Evolutionary conservation across 768 basidiomycete genomes (phyloP).

Genomic region (Phylloporus sp.): DNA sequence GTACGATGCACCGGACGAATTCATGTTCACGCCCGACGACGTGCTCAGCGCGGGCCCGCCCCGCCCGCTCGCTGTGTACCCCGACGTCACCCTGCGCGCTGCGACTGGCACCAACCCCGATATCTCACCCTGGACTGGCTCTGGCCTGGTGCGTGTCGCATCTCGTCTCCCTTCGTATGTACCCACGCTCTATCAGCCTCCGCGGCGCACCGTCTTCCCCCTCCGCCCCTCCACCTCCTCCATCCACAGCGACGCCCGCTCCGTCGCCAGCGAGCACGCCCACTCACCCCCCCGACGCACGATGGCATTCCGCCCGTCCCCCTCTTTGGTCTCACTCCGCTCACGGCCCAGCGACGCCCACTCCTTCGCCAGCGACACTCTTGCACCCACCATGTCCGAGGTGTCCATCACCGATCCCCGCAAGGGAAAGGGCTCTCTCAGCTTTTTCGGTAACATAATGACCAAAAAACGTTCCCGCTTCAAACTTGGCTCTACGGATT

Average conservation of each 20-base stretch:
- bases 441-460: slow-evolving; percentile 36
- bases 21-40: slow-evolving; percentile 5
- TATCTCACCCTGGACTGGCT: slow-evolving; percentile 21
- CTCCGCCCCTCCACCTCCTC: slow-evolving; percentile 16
- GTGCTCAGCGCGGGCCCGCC: slow-evolving; percentile 4
- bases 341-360: slow-evolving; percentile 30
- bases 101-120: slow-evolving; percentile 5
- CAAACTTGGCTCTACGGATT: slow-evolving; percentile 37
- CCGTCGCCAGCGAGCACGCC: slow-evolving; percentile 26
- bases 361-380: slow-evolving; percentile 25
- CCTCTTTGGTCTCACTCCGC: slow-evolving; percentile 29
- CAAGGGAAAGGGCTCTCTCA: slow-evolving; percentile 48
- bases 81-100: slow-evolving; percentile 6
- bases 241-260: slow-evolving; percentile 31
- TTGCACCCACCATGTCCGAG: slow-evolving; percentile 31
- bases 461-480: slow-evolving; percentile 40
- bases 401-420: slow-evolving; percentile 36
- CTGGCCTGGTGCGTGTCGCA: slow-evolving; percentile 11
- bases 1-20: slow-evolving; percentile 10
- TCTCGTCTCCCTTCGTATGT: not conserved
- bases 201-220: slow-evolving; percentile 23
- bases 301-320: slow-evolving; percentile 29
- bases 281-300: slow-evolving; percentile 23
- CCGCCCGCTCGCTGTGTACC: slow-evolving; percentile 4
- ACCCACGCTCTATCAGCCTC: slow-evolving; percentile 11